Percentiles rank a stretch among this genome's conserved stretches.
These are phyloP conservation scores for Tolypocladium inflatum DNA, from an alignment of 2,329 filamentous ascomycete genomes.

Conservation along the genomic window DNA sequence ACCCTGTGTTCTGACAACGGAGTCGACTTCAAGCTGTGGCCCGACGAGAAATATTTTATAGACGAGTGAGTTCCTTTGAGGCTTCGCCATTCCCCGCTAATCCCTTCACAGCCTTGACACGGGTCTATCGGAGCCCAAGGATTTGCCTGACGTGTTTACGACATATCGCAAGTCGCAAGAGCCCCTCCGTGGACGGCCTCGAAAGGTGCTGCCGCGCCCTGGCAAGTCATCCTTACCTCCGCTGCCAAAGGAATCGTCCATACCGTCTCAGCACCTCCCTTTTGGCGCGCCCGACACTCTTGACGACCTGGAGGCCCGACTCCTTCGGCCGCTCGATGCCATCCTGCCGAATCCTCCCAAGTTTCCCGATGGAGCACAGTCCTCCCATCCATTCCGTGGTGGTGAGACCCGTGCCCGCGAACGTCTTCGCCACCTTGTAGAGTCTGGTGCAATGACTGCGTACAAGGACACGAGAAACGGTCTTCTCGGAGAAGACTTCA, in stretches of 20 bases:
- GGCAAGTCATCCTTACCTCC: conserved; percentile 42
- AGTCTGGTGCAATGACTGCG: conserved; percentile 46
- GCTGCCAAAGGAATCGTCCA: conserved; percentile 35
- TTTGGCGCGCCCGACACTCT: conserved; percentile 53
- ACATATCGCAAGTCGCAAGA: conserved; percentile 65
- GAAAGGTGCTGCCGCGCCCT: conserved; percentile 45
- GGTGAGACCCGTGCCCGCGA: conserved; percentile 53
- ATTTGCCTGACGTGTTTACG: conserved; percentile 68
- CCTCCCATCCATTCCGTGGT: conserved; percentile 58
- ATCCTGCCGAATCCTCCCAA: conserved; percentile 41
- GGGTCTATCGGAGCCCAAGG: conserved; percentile 42
- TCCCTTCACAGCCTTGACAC: conserved; percentile 49
- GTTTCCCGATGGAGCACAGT: conserved; percentile 41
- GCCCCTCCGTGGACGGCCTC: conserved; percentile 56
- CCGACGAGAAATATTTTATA: conserved; percentile 70
- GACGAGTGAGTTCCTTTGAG: conserved; percentile 54
- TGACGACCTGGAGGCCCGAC: conserved; percentile 39
- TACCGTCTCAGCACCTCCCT: conserved; percentile 50
- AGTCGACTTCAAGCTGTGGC: conserved; percentile 55
- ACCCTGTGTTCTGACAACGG: conserved; percentile 40
- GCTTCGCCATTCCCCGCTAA: neutral
- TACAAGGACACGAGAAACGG: conserved; percentile 68
- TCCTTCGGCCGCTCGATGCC: conserved; percentile 48
- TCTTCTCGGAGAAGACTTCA: conserved; percentile 59
- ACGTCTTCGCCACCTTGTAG: conserved; percentile 51